A percentile compares a stretch with the other conserved stretches of the same genome.
phyloP scores from a whole-genome alignment of 2,329 filamentous ascomycete species.

The Dothistroma septosporum region DNA sequence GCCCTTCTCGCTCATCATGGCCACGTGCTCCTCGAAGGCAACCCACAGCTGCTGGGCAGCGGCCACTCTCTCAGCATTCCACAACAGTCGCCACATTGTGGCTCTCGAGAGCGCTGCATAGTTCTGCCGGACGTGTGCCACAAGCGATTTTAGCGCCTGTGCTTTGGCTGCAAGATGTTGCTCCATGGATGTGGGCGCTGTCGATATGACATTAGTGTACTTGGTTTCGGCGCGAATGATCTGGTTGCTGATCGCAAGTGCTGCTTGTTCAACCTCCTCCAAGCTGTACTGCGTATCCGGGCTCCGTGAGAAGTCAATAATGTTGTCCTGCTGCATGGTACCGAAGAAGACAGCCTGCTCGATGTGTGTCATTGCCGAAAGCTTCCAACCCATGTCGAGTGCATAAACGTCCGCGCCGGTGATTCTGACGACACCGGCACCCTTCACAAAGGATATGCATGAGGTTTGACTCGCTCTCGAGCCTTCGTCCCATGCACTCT shows the following conservation, averaged over 20 bases:
- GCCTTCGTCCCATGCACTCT: constrained; percentile 49
- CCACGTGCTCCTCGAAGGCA: constrained; percentile 66
- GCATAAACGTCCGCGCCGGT: constrained; percentile 55
- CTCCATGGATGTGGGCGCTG: constrained; percentile 67
- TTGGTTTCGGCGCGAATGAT: constrained; percentile 73
- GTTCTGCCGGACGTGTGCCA: constrained; percentile 63
- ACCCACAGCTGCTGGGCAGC: constrained; percentile 78
- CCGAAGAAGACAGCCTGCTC: constrained; percentile 96
- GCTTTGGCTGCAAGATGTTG: constrained; percentile 72
- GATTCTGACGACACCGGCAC: constrained; percentile 56
- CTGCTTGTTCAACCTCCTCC: constrained; percentile 70
- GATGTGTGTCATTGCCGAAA: constrained; percentile 82
- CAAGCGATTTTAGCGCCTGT: constrained; percentile 70
- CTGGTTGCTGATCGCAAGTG: constrained; percentile 72
- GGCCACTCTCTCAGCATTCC: constrained; percentile 84
- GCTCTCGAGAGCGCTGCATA: constrained; percentile 60
- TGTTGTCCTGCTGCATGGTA: constrained; percentile 65
- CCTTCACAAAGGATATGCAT: constrained; percentile 54
- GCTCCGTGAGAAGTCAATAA: constrained; percentile 75
- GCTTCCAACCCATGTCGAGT: constrained; percentile 46
- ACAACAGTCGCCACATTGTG: constrained; percentile 76
- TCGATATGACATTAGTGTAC: constrained; percentile 69
- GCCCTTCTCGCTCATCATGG: constrained; percentile 40
- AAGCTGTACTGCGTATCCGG: constrained; percentile 60
- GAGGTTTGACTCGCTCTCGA: constrained; percentile 31